Conservation (phyloP, 2,329 filamentous ascomycete species). For the Xylariales sp. region DNA sequence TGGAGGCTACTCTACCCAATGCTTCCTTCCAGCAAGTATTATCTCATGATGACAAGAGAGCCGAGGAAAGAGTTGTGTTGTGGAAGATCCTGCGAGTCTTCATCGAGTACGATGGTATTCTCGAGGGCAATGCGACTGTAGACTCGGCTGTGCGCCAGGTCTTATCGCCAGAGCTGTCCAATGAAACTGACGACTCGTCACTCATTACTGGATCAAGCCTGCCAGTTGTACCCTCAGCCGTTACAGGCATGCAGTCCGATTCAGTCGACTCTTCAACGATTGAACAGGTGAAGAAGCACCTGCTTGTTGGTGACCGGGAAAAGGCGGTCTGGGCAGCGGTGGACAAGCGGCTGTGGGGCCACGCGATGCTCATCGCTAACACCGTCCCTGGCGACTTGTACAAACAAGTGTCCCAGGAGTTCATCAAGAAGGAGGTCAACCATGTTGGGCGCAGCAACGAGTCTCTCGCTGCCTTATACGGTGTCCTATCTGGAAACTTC, state of each 20-base stretch:
- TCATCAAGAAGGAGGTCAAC: constrained; percentile 92
- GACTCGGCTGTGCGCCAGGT: constrained; percentile 72
- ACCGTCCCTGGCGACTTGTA: constrained; percentile 73
- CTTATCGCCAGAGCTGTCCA: constrained; percentile 56
- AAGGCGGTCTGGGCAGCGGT: constrained; percentile 91
- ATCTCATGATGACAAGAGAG: constrained; percentile 62
- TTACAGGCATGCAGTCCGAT: constrained; percentile 50
- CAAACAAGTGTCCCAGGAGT: constrained; percentile 92
- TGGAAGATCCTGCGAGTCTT: constrained; percentile 84
- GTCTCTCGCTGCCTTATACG: constrained; percentile 85
- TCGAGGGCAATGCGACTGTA: constrained; percentile 69
- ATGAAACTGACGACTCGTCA: constrained; percentile 17
- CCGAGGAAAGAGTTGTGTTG: constrained; percentile 74
- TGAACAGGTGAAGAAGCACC: constrained; percentile 65
- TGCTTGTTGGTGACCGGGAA: constrained; percentile 79
- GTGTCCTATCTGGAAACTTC: constrained; percentile 87
- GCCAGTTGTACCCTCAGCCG: constrained; percentile 30
- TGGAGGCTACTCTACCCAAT: constrained; percentile 59
- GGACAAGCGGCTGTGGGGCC: constrained; percentile 91
- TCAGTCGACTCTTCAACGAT: constrained; percentile 65
- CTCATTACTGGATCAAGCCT: constrained; percentile 30
- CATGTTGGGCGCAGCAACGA: constrained; percentile 75
- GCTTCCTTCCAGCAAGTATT: constrained; percentile 44
- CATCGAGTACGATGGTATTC: constrained; percentile 77
- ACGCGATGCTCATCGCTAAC: constrained; percentile 85